Conservation (phyloP, 768 basidiomycete species). For the Termitomyces sp. region DNA sequence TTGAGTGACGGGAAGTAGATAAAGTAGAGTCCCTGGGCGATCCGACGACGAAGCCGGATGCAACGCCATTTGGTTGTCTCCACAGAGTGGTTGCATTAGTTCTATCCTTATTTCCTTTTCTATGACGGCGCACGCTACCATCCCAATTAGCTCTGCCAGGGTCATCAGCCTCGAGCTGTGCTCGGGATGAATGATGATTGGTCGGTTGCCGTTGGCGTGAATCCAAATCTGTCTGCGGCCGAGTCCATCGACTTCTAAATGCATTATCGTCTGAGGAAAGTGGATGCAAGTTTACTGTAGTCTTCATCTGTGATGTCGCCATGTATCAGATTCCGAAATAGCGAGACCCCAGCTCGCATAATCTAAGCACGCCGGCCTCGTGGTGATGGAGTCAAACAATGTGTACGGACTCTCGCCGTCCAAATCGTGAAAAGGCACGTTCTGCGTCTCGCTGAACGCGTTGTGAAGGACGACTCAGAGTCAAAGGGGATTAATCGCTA, state of each 20-base stretch:
- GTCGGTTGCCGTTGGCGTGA: slow-evolving; percentile 24
- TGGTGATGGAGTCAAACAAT: slow-evolving; percentile 2
- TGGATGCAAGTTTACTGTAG: slow-evolving; percentile 68
- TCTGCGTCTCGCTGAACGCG: slow-evolving; percentile 3
- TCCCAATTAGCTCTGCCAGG: slow-evolving; percentile 30
- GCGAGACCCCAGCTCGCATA: slow-evolving; percentile 2
- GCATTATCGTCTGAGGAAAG: slow-evolving; percentile 52
- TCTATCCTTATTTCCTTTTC: slow-evolving; percentile 31
- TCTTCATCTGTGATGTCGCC: slow-evolving; percentile 37
- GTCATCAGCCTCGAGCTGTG: slow-evolving; percentile 46
- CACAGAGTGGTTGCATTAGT: slow-evolving; percentile 29
- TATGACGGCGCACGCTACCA: slow-evolving; percentile 53
- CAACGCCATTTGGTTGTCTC: slow-evolving; percentile 24
- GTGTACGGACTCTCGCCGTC: not conserved
- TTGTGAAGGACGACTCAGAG: not conserved
- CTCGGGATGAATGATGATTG: slow-evolving; percentile 60
- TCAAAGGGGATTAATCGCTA: not conserved
- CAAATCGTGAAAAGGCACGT: not conserved
- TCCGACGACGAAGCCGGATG: slow-evolving; percentile 39
- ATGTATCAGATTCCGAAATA: slow-evolving; percentile 15
- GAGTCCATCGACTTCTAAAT: slow-evolving; percentile 42
- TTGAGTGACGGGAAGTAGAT: slow-evolving; percentile 8
- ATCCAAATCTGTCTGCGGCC: slow-evolving; percentile 28
- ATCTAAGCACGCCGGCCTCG: slow-evolving; percentile 5
- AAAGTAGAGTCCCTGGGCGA: slow-evolving; percentile 24